These are phyloP conservation scores for Ceratocystis harringtonii DNA, from an alignment of 2,329 filamentous ascomycete species.

Conservation along the genomic window DNA sequence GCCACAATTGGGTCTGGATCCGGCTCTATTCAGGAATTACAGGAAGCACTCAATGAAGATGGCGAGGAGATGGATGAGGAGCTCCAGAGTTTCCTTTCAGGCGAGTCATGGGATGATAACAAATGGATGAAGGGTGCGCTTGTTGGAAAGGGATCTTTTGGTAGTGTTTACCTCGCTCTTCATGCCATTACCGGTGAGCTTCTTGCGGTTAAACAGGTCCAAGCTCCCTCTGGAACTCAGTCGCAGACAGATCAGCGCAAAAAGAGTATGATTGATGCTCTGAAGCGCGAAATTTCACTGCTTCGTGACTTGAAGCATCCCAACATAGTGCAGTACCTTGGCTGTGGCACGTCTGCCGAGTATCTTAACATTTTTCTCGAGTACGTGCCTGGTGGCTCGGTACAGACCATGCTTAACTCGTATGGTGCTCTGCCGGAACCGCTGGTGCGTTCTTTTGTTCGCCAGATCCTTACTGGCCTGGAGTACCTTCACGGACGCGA, in stretches of 20 bases:
- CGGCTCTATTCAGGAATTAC: constrained; percentile 69
- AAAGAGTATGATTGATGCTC: constrained; percentile 93
- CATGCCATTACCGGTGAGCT: constrained; percentile 94
- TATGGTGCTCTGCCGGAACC: constrained; percentile 91
- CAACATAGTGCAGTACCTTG: constrained; percentile 96
- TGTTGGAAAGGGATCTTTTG: constrained; percentile 94
- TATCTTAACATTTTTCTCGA: constrained; percentile 99
- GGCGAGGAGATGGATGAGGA: constrained; percentile 86
- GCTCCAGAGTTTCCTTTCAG: constrained; percentile 74
- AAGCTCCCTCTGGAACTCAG: constrained; percentile 66
- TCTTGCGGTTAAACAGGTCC: constrained; percentile 95
- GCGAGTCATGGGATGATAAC: constrained; percentile 89
- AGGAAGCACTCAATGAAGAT: constrained; percentile 73
- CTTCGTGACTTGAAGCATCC: constrained; percentile 86
- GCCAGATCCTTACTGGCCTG: constrained; percentile 83
- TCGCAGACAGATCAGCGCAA: constrained; percentile 78
- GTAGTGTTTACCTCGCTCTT: constrained; percentile 84
- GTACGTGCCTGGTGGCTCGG: constrained; percentile 92
- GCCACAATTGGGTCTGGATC: constrained; percentile 34
- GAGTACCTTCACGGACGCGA: constrained; percentile 87
- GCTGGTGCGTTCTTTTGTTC: constrained; percentile 87
- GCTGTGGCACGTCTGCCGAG: constrained; percentile 78
- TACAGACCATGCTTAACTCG: constrained; percentile 96
- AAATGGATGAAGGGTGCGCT: constrained; percentile 99
- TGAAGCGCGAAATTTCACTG: constrained; percentile 92